Conservation (phyloP, 1,284 basidiomycete species). For the Prillingera fragicola region DNA sequence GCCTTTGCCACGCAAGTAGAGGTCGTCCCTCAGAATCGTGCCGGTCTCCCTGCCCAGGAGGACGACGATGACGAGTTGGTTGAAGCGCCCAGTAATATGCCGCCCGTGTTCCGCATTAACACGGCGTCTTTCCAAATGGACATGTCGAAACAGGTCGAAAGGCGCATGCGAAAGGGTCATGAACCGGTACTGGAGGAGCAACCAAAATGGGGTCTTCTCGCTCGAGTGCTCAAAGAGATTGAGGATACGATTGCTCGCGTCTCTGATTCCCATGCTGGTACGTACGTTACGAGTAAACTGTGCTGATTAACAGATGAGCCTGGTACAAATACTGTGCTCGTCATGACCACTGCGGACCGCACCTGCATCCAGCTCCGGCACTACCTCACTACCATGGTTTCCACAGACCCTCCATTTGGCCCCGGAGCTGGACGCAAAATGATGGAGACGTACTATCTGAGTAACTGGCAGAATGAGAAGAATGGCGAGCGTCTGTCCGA, state of each 20-base stretch:
- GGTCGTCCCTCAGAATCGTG: conserved; percentile 19
- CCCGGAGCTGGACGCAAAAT: conserved; percentile 57
- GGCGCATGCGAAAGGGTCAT: conserved; percentile 71
- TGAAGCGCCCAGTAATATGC: conserved; percentile 46
- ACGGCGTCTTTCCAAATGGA: conserved; percentile 31
- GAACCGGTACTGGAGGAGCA: conserved; percentile 86
- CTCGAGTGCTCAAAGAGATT: conserved; percentile 81
- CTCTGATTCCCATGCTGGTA: conserved; percentile 36
- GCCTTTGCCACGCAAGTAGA: conserved; percentile 42
- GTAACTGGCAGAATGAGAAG: conserved; percentile 46
- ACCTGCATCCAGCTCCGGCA: conserved; percentile 70
- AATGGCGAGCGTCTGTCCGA: conserved; percentile 32
- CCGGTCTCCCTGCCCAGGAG: conserved; percentile 14
- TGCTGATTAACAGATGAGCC: conserved; percentile 50
- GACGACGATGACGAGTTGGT: conserved; percentile 62
- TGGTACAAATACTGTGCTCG: conserved; percentile 70
- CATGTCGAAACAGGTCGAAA: conserved; percentile 29
- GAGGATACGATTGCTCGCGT: conserved; percentile 68
- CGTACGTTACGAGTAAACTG: conserved; percentile 4
- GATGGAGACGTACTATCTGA: conserved; percentile 57
- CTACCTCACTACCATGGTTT: conserved; percentile 65
- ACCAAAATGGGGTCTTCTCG: conserved; percentile 87
- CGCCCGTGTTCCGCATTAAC: conserved; percentile 38
- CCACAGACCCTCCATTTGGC: conserved; percentile 53
- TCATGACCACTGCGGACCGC: conserved; percentile 81